Evolutionary conservation across 768 basidiomycete species (phyloP).

Genomic region (Gyrodon lividus): DNA sequence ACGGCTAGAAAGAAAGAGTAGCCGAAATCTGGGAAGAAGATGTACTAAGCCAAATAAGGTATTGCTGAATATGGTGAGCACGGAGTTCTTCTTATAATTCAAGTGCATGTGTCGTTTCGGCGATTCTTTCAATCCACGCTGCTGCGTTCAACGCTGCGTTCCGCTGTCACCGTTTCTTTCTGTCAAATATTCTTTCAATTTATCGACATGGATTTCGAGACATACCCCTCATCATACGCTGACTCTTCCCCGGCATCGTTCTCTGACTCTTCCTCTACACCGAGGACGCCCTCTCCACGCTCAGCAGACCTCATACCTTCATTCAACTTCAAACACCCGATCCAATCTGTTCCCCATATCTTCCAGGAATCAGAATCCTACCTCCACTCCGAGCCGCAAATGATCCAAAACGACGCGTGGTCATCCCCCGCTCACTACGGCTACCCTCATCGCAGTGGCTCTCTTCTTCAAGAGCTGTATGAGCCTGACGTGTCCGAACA

Average conservation of each 20-base stretch:
- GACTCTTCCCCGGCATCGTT: constrained; percentile 38
- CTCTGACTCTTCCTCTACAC: constrained; percentile 65
- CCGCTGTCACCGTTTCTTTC: constrained; percentile 13
- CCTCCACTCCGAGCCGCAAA: constrained; percentile 34
- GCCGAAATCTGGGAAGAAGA: constrained; percentile 38
- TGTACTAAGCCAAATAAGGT: constrained; percentile 23
- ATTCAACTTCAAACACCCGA: constrained; percentile 39
- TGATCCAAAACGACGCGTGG: constrained; percentile 41
- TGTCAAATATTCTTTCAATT: constrained; percentile 11
- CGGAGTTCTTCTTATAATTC: constrained; percentile 36
- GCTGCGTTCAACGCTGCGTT: constrained; percentile 21
- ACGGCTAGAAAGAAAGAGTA: constrained; percentile 37
- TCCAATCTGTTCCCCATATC: constrained; percentile 50
- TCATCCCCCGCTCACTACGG: constrained; percentile 36
- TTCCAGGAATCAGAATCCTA: constrained; percentile 40
- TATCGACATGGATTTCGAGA: constrained; percentile 54
- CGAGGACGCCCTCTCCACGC: constrained; percentile 72
- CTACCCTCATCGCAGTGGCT: constrained; percentile 40
- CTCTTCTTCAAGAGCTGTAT: constrained; percentile 72
- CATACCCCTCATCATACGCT: constrained; percentile 41
- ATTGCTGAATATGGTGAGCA: constrained; percentile 23
- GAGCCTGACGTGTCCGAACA: constrained; percentile 51
- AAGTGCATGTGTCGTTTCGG: constrained; percentile 6
- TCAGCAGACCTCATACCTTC: constrained; percentile 36
- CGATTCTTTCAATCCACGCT: constrained; percentile 13